phyloP scores from a whole-genome alignment of 2,329 filamentous ascomycete species.

The Raffaelea ambrosiae region DNA sequence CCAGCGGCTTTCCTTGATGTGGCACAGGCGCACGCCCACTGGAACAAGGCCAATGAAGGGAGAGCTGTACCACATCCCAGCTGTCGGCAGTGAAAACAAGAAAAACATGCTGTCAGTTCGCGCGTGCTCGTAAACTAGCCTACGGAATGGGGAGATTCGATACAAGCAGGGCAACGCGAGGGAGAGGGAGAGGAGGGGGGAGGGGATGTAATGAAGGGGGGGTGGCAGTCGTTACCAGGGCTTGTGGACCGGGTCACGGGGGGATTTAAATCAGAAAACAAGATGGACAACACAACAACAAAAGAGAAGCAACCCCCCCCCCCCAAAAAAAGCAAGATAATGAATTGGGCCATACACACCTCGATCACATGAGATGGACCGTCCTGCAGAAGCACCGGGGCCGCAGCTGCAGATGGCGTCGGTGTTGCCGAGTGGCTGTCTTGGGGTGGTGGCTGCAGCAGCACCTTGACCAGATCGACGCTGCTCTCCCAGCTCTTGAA shows the following conservation, averaged over 20 bases:
- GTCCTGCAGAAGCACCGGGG: conserved; percentile 14
- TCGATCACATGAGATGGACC: conserved; percentile 40
- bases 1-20: not conserved
- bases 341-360: conserved; percentile 28
- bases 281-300: too few species aligned
- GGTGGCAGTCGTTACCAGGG: not conserved
- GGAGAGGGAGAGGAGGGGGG: conserved; percentile 12
- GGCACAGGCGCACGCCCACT: conserved; percentile 34
- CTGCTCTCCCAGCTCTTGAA: conserved; percentile 90
- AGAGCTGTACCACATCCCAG: conserved; percentile 73
- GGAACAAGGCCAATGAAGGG: conserved; percentile 63
- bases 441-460: conserved; percentile 31
- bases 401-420: conserved; percentile 5
- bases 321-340: not conserved
- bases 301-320: too few species aligned
- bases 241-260: too few species aligned
- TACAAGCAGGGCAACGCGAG: conserved; percentile 12
- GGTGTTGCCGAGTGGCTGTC: conserved; percentile 5
- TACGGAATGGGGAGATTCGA: too few species aligned
- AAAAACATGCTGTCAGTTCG: not conserved
- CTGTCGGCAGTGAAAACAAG: conserved; percentile 26
- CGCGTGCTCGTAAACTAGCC: too few species aligned
- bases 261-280: too few species aligned
- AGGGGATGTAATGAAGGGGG: not conserved
- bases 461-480: conserved; percentile 66